These are phyloP conservation scores for Gracilariopsis chorda DNA, from an alignment of 23 red algal genomes.

Conservation along the genomic window DNA sequence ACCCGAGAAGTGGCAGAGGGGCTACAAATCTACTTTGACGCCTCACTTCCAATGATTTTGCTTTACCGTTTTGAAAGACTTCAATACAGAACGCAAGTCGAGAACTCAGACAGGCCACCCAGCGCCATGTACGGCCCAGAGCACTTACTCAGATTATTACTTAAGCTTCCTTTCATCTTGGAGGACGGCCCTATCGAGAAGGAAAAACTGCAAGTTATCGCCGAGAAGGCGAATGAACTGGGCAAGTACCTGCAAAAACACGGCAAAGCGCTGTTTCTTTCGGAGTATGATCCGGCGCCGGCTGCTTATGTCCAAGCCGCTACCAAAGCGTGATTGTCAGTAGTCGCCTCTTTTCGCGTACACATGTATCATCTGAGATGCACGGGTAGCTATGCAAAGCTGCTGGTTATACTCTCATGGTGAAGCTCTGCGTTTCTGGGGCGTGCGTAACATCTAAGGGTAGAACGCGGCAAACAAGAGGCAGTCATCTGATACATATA, in stretches of 20 bases:
- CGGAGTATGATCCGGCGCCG: slow-evolving; percentile 35
- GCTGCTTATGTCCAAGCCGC: slow-evolving; percentile 13
- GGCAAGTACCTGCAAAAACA: slow-evolving; percentile 79
- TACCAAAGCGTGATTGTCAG: no score
- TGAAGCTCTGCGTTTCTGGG: no score
- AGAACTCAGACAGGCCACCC: slow-evolving; percentile 8
- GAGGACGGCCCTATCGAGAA: slow-evolving; percentile 16
- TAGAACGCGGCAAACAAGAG: no score
- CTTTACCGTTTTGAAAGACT: slow-evolving; percentile 91
- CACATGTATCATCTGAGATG: no score
- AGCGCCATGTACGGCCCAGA: slow-evolving; percentile 90
- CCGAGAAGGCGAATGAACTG: slow-evolving; percentile 79
- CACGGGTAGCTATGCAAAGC: no score
- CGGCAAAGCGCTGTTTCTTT: slow-evolving; percentile 52
- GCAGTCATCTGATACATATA: no score
- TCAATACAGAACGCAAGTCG: slow-evolving; percentile 55
- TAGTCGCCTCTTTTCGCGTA: no score
- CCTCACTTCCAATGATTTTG: slow-evolving; percentile 65
- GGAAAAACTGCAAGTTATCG: slow-evolving; percentile 67
- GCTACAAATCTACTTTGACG: slow-evolving; percentile 83
- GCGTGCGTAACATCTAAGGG: no score
- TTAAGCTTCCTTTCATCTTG: slow-evolving; percentile 84
- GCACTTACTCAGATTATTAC: slow-evolving; percentile 86
- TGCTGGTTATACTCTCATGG: no score
- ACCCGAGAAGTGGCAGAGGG: slow-evolving; percentile 67